Conservation (phyloP, 2,329 filamentous ascomycete species). For the Colletotrichum sp. region DNA sequence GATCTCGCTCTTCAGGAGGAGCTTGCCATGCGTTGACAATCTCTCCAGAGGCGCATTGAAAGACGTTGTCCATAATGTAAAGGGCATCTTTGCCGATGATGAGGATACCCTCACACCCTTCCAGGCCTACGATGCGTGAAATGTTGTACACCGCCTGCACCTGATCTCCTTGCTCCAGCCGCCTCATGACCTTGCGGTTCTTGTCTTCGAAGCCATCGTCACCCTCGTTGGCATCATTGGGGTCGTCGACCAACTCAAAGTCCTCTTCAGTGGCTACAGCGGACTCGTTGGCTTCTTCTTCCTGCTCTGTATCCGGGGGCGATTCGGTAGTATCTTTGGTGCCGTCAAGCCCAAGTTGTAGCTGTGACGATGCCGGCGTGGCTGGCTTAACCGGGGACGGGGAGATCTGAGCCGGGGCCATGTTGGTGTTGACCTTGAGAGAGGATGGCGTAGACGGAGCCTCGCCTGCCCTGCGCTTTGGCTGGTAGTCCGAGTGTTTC, state of each 20-base stretch:
- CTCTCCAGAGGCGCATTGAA: constrained; percentile 92
- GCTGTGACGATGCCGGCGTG: constrained; percentile 23
- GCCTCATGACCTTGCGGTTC: constrained; percentile 96
- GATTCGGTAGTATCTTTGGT: constrained; percentile 10
- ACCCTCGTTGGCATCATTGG: constrained; percentile 78
- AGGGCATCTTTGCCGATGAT: constrained; percentile 91
- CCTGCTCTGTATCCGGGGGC: constrained; percentile 27
- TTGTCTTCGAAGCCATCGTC: constrained; percentile 91
- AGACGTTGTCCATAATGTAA: constrained; percentile 96
- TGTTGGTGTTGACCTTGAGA: constrained; percentile 23
- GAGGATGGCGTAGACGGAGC: constrained; percentile 4
- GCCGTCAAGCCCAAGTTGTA: constrained; percentile 20
- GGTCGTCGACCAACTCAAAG: constrained; percentile 94
- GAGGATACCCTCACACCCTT: constrained; percentile 90
- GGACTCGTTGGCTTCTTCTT: constrained; percentile 27
- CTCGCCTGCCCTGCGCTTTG: constrained; percentile 67
- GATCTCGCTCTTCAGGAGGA: constrained; percentile 88
- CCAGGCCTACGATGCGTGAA: constrained; percentile 89
- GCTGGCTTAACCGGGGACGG: constrained; percentile 25
- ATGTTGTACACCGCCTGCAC: constrained; percentile 96
- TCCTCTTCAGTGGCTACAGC: constrained; percentile 74
- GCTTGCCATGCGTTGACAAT: constrained; percentile 98
- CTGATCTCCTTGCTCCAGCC: constrained; percentile 85
- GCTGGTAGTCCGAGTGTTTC: constrained; percentile 77
- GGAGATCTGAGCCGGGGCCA: constrained; percentile 3